Conservation (phyloP, 2,329 filamentous ascomycete species). For the Xylaria sp. region DNA sequence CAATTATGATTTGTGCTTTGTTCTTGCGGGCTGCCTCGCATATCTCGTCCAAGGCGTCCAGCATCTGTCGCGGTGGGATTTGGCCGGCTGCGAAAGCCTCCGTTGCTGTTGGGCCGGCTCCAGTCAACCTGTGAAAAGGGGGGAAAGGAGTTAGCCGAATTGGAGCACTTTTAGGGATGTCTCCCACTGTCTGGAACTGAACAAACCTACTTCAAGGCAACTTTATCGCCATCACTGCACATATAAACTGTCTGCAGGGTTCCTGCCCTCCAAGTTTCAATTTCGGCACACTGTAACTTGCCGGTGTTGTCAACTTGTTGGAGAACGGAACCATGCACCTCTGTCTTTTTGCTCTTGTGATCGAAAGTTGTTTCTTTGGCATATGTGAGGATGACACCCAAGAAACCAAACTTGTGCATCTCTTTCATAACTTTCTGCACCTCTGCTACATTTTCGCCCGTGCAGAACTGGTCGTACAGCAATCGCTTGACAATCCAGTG, state of each 20-base stretch:
- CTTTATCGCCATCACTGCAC: background rate
- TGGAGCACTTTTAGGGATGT: background rate
- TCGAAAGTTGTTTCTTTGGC: constrained; percentile 7
- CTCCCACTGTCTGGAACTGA: background rate
- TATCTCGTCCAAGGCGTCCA: constrained; percentile 1
- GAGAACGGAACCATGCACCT: background rate
- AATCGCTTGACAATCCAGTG: constrained; percentile 1
- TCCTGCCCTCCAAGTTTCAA: constrained; percentile 3
- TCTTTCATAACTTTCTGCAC: background rate
- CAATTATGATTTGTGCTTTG: background rate
- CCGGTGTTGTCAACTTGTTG: background rate
- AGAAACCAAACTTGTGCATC: constrained; percentile 1
- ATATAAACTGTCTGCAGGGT: constrained; percentile 6
- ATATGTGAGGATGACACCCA: background rate
- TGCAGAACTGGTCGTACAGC: constrained; percentile 3
- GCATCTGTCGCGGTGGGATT: constrained; percentile 1
- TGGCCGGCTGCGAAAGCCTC: constrained; percentile 1
- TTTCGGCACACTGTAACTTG: background rate
- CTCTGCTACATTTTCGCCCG: constrained; percentile 3
- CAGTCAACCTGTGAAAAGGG: constrained; percentile 2
- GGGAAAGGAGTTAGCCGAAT: background rate
- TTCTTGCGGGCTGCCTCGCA: background rate
- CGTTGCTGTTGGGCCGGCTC: constrained; percentile 1
- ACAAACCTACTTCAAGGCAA: constrained; percentile 4
- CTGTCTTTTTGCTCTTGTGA: background rate